Percentiles rank a stretch among this genome's conserved stretches.
These are phyloP conservation scores for Eimeria praecox DNA, from an alignment of 169 alveolate genomes.

Conservation along the genomic window DNA sequence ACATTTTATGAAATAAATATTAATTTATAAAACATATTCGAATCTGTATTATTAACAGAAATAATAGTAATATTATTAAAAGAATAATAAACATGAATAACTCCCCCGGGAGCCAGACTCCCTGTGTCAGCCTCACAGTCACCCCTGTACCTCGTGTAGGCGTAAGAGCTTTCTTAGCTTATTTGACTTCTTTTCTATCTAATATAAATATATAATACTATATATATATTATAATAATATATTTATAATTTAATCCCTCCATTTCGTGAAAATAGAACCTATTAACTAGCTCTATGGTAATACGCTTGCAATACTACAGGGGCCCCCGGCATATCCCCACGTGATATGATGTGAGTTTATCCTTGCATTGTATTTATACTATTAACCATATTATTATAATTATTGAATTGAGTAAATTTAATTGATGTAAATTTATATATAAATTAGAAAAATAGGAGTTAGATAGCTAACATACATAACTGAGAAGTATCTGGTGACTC, in stretches of 20 bases:
- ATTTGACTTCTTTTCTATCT: neutral
- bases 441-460: no score
- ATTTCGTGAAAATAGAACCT: neutral
- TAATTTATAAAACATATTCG: neutral
- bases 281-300: neutral
- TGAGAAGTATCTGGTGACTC: no score
- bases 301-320: neutral
- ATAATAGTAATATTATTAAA: no score
- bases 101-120: neutral
- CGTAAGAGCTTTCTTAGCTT: neutral
- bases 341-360: no score
- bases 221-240: no score
- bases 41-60: neutral
- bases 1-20: neutral
- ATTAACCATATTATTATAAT: no score
- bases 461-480: no score
- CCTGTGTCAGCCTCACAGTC: constrained; percentile 1
- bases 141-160: neutral
- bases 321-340: no score
- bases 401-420: no score
- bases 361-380: no score
- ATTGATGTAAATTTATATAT: no score
- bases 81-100: neutral
- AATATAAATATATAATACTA: no score
- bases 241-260: neutral